phyloP scores from a whole-genome alignment of 129 eudicot species.

The Lonicera japonica region DNA sequence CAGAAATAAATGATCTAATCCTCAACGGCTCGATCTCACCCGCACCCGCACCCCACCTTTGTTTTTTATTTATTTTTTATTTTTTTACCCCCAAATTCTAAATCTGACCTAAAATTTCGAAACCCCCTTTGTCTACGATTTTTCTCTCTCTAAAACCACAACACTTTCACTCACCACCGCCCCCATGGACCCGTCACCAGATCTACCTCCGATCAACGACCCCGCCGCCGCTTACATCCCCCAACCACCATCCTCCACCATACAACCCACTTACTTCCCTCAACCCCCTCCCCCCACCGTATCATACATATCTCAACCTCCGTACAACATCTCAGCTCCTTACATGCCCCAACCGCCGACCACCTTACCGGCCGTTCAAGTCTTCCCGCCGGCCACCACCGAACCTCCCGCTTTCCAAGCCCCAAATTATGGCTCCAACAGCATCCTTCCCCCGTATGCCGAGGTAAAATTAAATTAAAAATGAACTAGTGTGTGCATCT shows the following conservation, averaged over 20 bases:
- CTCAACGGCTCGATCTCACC: conserved; percentile 6
- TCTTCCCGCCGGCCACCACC: too few species aligned
- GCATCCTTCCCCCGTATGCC: conserved; percentile 45
- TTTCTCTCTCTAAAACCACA: conserved; percentile 4
- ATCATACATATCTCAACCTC: too few species aligned
- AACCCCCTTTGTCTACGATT: neutral
- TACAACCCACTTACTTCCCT: neutral
- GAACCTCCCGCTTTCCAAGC: too few species aligned
- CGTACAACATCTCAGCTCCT: too few species aligned
- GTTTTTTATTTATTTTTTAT: too few species aligned
- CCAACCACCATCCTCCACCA: neutral
- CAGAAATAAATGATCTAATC: neutral
- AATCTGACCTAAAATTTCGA: neutral
- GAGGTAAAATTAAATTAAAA: conserved; percentile 8
- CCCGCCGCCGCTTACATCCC: neutral
- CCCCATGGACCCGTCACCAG: conserved; percentile 37
- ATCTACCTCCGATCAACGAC: conserved; percentile 31
- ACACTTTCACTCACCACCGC: conserved; percentile 13
- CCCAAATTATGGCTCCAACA: neutral
- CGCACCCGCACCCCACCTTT: neutral
- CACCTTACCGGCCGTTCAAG: too few species aligned
- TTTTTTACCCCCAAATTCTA: conserved; percentile 7
- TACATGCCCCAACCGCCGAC: too few species aligned
- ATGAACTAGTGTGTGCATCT: too few species aligned
- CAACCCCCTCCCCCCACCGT: conserved; percentile 11